Percentiles rank a stretch among this genome's conserved stretches.
These are phyloP conservation scores for Aphanomyces euteiches DNA, from an alignment of 352 stramenopile genomes.

Conservation along the genomic window DNA sequence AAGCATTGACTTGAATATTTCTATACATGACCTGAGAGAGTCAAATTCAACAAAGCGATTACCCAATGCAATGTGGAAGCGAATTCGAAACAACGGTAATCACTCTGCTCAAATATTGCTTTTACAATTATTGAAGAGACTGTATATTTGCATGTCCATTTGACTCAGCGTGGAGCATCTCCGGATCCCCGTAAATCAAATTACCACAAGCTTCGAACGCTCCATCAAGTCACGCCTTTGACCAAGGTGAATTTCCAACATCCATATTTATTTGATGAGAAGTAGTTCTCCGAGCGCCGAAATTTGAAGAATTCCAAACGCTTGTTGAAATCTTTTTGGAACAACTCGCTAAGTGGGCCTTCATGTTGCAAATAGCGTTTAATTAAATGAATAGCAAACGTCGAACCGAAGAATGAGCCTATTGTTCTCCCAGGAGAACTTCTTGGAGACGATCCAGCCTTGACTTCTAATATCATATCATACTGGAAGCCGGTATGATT, in stretches of 20 bases:
- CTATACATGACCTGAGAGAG: constrained; percentile 9
- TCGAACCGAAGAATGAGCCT: background rate
- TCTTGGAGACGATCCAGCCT: constrained; percentile 33
- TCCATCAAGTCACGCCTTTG: constrained; percentile 63
- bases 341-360: background rate
- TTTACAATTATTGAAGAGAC: constrained; percentile 31
- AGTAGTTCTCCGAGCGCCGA: constrained; percentile 45
- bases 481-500: constrained; percentile 64
- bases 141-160: constrained; percentile 69
- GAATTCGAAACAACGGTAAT: constrained; percentile 45
- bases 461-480: constrained; percentile 43
- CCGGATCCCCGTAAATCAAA: constrained; percentile 40
- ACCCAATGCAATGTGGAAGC: constrained; percentile 38
- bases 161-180: constrained; percentile 52
- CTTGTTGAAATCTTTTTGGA: constrained; percentile 41
- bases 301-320: constrained; percentile 66
- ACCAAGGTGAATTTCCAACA: constrained; percentile 29
- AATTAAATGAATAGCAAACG: background rate
- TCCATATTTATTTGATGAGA: too few species aligned
- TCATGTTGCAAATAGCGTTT: background rate
- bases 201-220: constrained; percentile 54
- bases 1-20: constrained; percentile 53
- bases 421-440: constrained; percentile 6
- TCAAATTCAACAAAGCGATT: constrained; percentile 15
- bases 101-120: background rate